Percentiles rank a stretch among this genome's conserved stretches.
These are phyloP conservation scores for Globisporangium takayamanum DNA, from an alignment of 352 stramenopile genomes.

Conservation along the genomic window DNA sequence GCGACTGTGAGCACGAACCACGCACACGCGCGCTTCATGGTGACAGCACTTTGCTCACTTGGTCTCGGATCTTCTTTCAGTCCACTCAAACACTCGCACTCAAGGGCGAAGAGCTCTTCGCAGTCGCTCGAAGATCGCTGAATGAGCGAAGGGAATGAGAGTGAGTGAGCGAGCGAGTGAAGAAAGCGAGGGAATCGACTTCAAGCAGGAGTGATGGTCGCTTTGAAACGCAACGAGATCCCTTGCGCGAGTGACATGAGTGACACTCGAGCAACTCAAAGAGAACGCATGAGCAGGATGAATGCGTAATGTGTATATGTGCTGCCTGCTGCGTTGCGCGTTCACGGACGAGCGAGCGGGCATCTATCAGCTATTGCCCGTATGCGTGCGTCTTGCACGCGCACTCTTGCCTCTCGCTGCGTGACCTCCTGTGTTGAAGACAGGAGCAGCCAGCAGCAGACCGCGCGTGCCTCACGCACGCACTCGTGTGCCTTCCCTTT, in stretches of 20 bases:
- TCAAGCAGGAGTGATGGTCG: neutral
- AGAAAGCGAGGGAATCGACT: neutral
- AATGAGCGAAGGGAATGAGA: neutral
- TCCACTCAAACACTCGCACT: neutral
- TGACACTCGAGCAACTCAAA: too few species aligned
- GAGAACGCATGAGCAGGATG: too few species aligned
- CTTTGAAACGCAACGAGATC: neutral
- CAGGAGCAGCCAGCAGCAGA: too few species aligned
- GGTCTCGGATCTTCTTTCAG: too few species aligned
- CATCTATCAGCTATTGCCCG: constrained; percentile 3
- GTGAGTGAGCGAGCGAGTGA: neutral
- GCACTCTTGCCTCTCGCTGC: neutral
- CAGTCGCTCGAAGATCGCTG: constrained; percentile 4
- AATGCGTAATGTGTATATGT: too few species aligned
- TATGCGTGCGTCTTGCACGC: too few species aligned
- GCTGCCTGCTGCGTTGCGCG: neutral
- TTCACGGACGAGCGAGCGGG: neutral
- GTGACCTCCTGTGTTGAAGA: neutral
- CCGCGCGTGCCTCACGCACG: too few species aligned
- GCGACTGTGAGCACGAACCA: constrained; percentile 6
- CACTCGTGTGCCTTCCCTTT: neutral
- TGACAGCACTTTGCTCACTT: neutral
- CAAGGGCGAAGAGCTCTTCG: neutral
- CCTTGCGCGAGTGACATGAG: neutral
- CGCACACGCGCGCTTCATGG: constrained; percentile 4